These are phyloP conservation scores for Waltiozyma sp. DNA, from an alignment of 1,139 yeast genomes.

Conservation along the genomic window DNA sequence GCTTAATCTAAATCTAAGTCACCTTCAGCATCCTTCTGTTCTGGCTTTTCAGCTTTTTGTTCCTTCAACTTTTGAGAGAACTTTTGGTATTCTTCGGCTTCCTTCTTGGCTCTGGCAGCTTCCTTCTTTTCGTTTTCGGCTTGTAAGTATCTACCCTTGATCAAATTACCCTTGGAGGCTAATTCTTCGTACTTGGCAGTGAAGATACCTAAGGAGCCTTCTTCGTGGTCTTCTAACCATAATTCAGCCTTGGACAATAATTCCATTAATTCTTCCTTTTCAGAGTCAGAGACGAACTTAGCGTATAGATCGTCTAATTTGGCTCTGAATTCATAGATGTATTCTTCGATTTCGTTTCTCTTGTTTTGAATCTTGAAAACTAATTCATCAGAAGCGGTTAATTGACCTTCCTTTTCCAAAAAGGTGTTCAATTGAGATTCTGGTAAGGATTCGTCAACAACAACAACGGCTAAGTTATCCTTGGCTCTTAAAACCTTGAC, in stretches of 20 bases:
- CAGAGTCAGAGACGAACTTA: constrained; percentile 81
- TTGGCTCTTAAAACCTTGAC: constrained; percentile 93
- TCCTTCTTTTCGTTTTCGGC: constrained; percentile 94
- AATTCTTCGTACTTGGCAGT: constrained; percentile 97
- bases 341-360: constrained; percentile 96
- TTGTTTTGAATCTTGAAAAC: constrained; percentile 98
- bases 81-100: constrained; percentile 77
- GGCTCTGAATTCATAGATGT: constrained; percentile 95
- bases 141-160: constrained; percentile 89
- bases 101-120: constrained; percentile 77
- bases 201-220: constrained; percentile 91
- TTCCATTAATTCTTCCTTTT: constrained; percentile 67
- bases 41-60: constrained; percentile 34
- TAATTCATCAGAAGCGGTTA: constrained; percentile 85
- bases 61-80: constrained; percentile 90
- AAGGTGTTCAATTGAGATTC: constrained; percentile 44
- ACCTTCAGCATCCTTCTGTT: constrained; percentile 21
- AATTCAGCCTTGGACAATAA: constrained; percentile 85
- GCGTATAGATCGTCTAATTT: constrained; percentile 89
- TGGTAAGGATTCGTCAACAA: constrained; percentile 57
- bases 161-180: constrained; percentile 87
- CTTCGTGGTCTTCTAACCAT: constrained; percentile 98
- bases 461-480: constrained; percentile 55
- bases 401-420: constrained; percentile 73
- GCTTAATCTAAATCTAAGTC: constrained; percentile 30